Base-by-base conservation (phyloP, 164 flowering plant species). In the Nymphaea thermarum region DNA sequence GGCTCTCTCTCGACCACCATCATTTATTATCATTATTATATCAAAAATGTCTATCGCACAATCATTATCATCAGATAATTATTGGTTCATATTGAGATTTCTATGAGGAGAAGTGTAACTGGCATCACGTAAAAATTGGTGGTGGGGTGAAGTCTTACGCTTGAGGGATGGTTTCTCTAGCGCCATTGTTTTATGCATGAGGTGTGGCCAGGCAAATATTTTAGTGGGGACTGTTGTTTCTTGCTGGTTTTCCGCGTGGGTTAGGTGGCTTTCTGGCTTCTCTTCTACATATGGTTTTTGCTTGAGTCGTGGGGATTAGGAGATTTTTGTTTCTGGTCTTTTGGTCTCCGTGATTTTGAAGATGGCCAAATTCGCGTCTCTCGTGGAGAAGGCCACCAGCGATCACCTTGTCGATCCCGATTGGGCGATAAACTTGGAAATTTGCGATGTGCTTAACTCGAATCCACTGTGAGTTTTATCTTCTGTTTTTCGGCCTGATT, bases 341-440 rank as follows among this genome's bases (percentile, higher is more conserved):
- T 61, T 61, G 11, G 8, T 4, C 42, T 11, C 4, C 42, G 36
- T 17, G 64, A 25, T 25, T 61, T 3, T 61, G 64, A 41, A 70
- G 76, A 78, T 65, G 74, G 77, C 85, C 2, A 69, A 77, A 57
- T 82, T 89, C 4, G 77, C 84, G 2, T 82, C 81, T 36, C 79
- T 81, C n/a, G 96, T 89, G 11, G 89, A 87, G 42, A 89, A 89
- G 80, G 93, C 96, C 36, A 90, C 96, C 60, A 90, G 89, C 83
- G 91, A 90, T 70, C 86, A 86, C 67, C 82, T 90, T 16, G 82
- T 81, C 18, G 83, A 80, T 8, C 93, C 96, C 44, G 96, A 90
- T 81, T 90, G 96, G 96, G 80, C 93, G 60, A 69, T 87, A 81
- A 90, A 87, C 79, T 84, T 87, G 41, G 87, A 85, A 47, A 87